Evolutionary conservation across 2,329 filamentous ascomycete genomes (phyloP), one percentile per base, ranked within the genome.

Genomic region (Fusarium cyanostomum): DNA sequence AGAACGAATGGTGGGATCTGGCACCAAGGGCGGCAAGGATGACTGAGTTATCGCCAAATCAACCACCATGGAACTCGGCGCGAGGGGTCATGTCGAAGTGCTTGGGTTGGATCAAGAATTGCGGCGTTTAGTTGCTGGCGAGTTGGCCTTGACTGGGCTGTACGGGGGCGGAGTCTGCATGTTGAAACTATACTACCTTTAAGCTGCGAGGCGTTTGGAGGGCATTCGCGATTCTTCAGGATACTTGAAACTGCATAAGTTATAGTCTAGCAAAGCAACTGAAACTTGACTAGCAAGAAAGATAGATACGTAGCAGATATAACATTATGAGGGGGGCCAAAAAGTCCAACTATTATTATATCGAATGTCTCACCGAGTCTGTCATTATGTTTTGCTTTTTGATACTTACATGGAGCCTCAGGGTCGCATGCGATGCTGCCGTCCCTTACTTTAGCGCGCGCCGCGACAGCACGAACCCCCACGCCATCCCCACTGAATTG

Each of bases 1-100:
- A 31, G 79, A 78, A 18, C 77, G 81, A 39, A 65, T 72, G 13
- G 72, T 67, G 10, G 68, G 51, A n/a, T 26, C 71, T 4, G 66
- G 69, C n/a, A 52, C 65, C 38, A 82, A 82, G 65, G 80, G 77
- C 12, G 59, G 49, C 21, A 66, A 66, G 43, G 51, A 66, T 44
- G 63, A 66, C 37, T 66, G 53, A 46, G 43, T 10, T 24, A 43
- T 34, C 24, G 13, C 13, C 18, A 48, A n/a, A 38, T 15, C 33
- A 44, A 34, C 26, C 11, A 6, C 11, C 31, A 4, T 12, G 31
- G 24, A 16, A 33, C 38, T n/a, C 30, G 28, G 24, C 38, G 27
- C 26, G 18, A 37, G 41, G 24, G n/a, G 34, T 37, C 39, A 51
- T 30, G 24, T 50, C 46, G 38, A 51, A 44, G 64, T 39, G 30